phyloP scores from a whole-genome alignment of 2,329 filamentous ascomycete genomes.

The Bipolaris bicolor region DNA sequence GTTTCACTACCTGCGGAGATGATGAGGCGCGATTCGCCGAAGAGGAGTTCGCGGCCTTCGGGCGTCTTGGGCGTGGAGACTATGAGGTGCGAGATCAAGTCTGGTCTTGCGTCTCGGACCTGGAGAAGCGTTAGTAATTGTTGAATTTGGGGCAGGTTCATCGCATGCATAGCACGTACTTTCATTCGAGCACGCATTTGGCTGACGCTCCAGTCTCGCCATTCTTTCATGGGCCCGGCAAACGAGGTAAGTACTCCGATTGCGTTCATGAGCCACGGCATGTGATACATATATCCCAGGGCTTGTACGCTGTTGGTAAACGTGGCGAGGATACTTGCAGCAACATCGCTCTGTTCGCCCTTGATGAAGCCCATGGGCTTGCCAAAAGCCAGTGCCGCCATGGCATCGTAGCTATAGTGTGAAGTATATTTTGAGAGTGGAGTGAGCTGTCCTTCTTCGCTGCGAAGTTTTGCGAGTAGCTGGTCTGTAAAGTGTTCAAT shows the following conservation, averaged over 20 bases:
- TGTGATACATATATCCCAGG: conserved; percentile 34
- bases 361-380: conserved; percentile 49
- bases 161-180: conserved; percentile 8
- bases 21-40: conserved; percentile 40
- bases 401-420: conserved; percentile 54
- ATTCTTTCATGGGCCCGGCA: conserved; percentile 35
- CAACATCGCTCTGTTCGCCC: conserved; percentile 38
- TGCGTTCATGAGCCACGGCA: conserved; percentile 40
- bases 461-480: conserved; percentile 23
- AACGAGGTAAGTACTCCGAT: conserved; percentile 25
- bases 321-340: conserved; percentile 35
- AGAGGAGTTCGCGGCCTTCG: conserved; percentile 29
- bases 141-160: background rate
- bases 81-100: conserved; percentile 35
- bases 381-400: conserved; percentile 55
- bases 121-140: conserved; percentile 4
- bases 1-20: conserved; percentile 52
- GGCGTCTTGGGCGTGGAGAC: conserved; percentile 19
- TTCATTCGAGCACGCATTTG: conserved; percentile 32
- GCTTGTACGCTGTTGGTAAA: conserved; percentile 37
- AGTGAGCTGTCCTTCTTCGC: conserved; percentile 36
- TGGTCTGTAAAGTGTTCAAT: conserved; percentile 34
- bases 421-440: conserved; percentile 51
- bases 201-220: conserved; percentile 32
- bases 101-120: conserved; percentile 25